Evolutionary conservation across 768 basidiomycete genomes (phyloP).

Genomic region (Amanita pseudoporphyria): DNA sequence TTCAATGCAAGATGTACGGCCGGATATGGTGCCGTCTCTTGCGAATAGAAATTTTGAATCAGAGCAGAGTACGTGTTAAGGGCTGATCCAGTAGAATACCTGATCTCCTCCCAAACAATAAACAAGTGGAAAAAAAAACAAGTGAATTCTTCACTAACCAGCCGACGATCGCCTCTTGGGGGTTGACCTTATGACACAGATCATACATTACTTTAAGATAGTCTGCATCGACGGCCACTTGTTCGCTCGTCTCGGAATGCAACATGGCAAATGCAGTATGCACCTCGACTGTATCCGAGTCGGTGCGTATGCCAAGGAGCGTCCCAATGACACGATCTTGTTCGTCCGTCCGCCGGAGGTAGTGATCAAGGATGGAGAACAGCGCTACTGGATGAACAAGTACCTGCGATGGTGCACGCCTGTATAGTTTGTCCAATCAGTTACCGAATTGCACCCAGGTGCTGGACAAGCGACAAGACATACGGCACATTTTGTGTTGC

Average conservation of each 20-base stretch:
- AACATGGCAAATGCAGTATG: slow-evolving; percentile 84
- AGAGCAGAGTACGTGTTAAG: slow-evolving; percentile 93
- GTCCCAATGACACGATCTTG: slow-evolving; percentile 94
- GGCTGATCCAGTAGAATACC: slow-evolving; percentile 89
- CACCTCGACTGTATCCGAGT: slow-evolving; percentile 56
- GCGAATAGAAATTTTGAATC: slow-evolving; percentile 95
- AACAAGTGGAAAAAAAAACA: background rate
- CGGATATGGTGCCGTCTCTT: slow-evolving; percentile 81
- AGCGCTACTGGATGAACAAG: slow-evolving; percentile 89
- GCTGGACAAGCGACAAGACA: slow-evolving; percentile 11
- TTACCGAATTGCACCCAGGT: background rate
- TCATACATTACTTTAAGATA: slow-evolving; percentile 94
- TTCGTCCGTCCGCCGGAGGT: slow-evolving; percentile 73
- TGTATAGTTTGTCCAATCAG: slow-evolving; percentile 18
- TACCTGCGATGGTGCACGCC: slow-evolving; percentile 62
- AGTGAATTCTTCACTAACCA: slow-evolving; percentile 49
- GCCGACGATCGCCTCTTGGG: slow-evolving; percentile 87
- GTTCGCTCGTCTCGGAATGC: slow-evolving; percentile 86
- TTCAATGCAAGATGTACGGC: slow-evolving; percentile 90
- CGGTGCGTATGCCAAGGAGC: slow-evolving; percentile 74
- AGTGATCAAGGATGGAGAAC: slow-evolving; percentile 94
- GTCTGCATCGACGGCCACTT: slow-evolving; percentile 94
- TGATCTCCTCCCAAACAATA: slow-evolving; percentile 19
- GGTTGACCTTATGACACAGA: slow-evolving; percentile 73
- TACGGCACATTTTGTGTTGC: slow-evolving; percentile 29